Conservation (phyloP, 1,284 basidiomycete genomes). For the Cutaneotrichosporon sp. region DNA sequence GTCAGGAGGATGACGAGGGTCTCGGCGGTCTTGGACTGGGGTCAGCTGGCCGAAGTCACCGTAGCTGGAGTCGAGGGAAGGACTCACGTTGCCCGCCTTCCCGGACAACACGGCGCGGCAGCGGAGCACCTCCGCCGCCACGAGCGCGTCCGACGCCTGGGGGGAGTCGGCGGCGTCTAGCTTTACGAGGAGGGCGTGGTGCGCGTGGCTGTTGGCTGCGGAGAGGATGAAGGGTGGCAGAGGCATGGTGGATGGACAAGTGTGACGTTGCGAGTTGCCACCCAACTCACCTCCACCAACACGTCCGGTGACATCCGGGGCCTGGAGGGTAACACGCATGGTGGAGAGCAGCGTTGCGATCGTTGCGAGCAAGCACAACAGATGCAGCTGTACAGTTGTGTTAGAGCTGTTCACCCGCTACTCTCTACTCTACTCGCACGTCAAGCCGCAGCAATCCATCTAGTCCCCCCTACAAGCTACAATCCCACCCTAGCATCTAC, state of each 20-base stretch:
- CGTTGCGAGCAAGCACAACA: no score
- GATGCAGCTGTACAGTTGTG: no score
- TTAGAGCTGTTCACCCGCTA: no score
- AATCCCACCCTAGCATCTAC: no score
- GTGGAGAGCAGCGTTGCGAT: no score
- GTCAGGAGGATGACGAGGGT: slow-evolving; percentile 46
- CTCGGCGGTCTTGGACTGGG: slow-evolving; percentile 36
- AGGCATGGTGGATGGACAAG: slow-evolving; percentile 16
- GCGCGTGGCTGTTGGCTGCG: slow-evolving; percentile 45
- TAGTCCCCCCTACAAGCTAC: no score
- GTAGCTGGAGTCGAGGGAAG: no score
- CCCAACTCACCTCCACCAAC: not conserved
- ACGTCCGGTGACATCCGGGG: no score
- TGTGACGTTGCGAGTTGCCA: not conserved
- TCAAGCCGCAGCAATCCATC: no score
- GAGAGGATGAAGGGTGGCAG: slow-evolving; percentile 47
- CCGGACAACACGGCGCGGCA: slow-evolving; percentile 22
- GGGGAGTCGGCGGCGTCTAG: slow-evolving; percentile 33
- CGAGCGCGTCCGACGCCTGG: slow-evolving; percentile 37
- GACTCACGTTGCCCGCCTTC: slow-evolving; percentile 29
- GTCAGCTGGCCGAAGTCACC: no score
- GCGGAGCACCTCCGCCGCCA: slow-evolving; percentile 28
- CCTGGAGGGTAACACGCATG: no score
- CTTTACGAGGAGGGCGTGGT: slow-evolving; percentile 43
- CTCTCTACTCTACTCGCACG: no score